Percentiles rank a stretch among this genome's conserved stretches.
Evolutionary conservation across 2,329 filamentous ascomycete genomes (phyloP).

Genomic region (Pseudocercospora pini-densiflorae): DNA sequence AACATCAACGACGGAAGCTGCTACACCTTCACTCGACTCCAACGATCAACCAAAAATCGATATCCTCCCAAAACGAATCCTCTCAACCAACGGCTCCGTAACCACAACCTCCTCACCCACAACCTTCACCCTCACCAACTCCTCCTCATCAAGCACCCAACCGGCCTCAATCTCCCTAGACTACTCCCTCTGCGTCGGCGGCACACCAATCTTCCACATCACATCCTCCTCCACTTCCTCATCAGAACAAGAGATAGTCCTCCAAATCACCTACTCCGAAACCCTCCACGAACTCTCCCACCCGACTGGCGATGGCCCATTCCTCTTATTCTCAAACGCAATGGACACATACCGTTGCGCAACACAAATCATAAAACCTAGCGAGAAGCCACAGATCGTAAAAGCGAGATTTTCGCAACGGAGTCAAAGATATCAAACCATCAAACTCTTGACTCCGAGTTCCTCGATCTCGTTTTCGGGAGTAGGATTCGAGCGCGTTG

Average conservation of each 20-base stretch:
- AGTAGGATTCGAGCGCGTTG: background rate
- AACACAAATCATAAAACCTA: background rate
- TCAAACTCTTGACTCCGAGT: background rate
- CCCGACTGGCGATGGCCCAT: background rate
- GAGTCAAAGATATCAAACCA: background rate
- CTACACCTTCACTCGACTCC: background rate
- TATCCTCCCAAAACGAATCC: background rate
- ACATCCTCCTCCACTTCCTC: background rate
- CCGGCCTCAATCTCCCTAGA: background rate
- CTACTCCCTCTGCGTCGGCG: background rate
- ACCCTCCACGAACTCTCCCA: background rate
- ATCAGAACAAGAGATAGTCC: background rate
- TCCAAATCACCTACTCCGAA: constrained; percentile 1
- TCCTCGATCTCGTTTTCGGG: background rate
- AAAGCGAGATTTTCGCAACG: constrained; percentile 2
- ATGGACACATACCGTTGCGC: constrained; percentile 4
- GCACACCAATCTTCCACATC: background rate
- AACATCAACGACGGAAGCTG: background rate
- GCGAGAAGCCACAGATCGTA: background rate
- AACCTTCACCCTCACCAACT: background rate
- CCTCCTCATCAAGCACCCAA: too few relatives aligned
- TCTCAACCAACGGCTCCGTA: background rate
- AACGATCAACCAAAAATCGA: background rate
- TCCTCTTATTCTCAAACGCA: constrained; percentile 4
- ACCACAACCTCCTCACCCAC: background rate